Evolutionary conservation across 441 rosid genomes (phyloP).

Genomic region (Erodium trifolium): DNA sequence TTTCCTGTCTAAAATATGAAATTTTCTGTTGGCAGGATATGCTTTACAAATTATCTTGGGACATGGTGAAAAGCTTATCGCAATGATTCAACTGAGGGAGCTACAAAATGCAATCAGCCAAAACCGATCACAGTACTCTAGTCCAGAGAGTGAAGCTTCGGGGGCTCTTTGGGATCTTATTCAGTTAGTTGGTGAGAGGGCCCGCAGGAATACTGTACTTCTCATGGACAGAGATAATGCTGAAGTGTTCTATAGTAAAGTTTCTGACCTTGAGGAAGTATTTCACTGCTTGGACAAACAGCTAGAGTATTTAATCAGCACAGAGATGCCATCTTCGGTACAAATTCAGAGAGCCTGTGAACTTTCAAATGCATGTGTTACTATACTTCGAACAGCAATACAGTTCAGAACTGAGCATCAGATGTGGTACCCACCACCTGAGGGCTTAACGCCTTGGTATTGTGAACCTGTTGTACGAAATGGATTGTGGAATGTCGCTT

Average conservation of each 20-base stretch:
- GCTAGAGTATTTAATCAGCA: slow-evolving; percentile 54
- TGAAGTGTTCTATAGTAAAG: slow-evolving; percentile 95
- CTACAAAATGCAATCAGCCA: slow-evolving; percentile 65
- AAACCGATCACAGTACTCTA: slow-evolving; percentile 39
- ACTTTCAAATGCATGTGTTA: slow-evolving; percentile 67
- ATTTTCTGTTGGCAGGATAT: slow-evolving; percentile 47
- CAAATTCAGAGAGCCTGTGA: slow-evolving; percentile 75
- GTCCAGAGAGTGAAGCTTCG: slow-evolving; percentile 48
- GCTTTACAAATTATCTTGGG: slow-evolving; percentile 74
- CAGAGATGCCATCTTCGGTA: slow-evolving; percentile 45
- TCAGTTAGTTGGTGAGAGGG: slow-evolving; percentile 83
- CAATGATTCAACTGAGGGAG: slow-evolving; percentile 80
- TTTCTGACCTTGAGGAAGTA: slow-evolving; percentile 83
- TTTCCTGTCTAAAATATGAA: slow-evolving; percentile 7
- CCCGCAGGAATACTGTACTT: slow-evolving; percentile 81
- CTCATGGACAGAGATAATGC: slow-evolving; percentile 97
- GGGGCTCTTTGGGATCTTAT: slow-evolving; percentile 95
- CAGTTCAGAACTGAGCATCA: slow-evolving; percentile 66
- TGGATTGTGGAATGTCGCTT: slow-evolving; percentile 72
- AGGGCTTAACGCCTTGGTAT: slow-evolving; percentile 79
- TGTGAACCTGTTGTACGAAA: slow-evolving; percentile 58
- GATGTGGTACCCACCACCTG: slow-evolving; percentile 90
- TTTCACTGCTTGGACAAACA: slow-evolving; percentile 73
- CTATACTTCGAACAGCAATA: slow-evolving; percentile 49
- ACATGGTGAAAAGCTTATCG: slow-evolving; percentile 96